These are phyloP conservation scores for Ephemerocybe angulata DNA, from an alignment of 768 basidiomycete species.

Conservation along the genomic window DNA sequence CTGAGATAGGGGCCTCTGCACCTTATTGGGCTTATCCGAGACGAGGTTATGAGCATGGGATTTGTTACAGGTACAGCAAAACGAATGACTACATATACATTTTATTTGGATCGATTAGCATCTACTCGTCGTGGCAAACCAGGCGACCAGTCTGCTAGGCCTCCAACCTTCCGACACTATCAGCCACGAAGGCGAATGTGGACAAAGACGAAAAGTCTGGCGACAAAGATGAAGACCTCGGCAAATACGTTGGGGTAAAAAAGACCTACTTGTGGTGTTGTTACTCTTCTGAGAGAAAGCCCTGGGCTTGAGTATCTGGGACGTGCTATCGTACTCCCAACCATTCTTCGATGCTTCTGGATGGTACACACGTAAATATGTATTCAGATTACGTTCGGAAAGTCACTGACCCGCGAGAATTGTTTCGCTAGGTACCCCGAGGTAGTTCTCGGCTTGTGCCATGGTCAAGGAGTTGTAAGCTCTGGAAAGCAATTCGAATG, in stretches of 20 bases:
- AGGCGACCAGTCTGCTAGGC: no score
- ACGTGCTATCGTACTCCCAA: constrained; percentile 52
- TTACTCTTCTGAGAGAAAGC: neutral
- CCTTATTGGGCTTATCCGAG: constrained; percentile 17
- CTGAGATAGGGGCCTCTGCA: no score
- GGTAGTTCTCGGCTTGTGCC: constrained; percentile 50
- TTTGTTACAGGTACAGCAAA: no score
- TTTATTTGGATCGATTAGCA: no score
- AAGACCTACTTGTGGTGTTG: constrained; percentile 3
- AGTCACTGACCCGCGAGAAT: constrained; percentile 33
- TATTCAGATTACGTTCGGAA: neutral
- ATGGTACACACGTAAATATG: constrained; percentile 26
- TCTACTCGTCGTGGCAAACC: no score
- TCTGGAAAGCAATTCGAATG: constrained; percentile 51
- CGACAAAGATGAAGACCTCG: neutral
- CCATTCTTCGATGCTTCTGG: constrained; percentile 30
- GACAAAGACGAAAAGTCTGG: constrained; percentile 42
- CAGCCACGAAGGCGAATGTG: constrained; percentile 48
- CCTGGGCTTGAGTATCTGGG: constrained; percentile 43
- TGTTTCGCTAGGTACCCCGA: constrained; percentile 44
- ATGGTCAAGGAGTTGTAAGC: constrained; percentile 65
- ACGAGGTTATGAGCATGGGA: no score
- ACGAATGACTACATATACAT: no score
- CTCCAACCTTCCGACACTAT: constrained; percentile 53
- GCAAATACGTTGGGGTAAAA: constrained; percentile 8